phyloP scores from a whole-genome alignment of 495 filamentous ascomycete species.

The Geoglossum glabrum region DNA sequence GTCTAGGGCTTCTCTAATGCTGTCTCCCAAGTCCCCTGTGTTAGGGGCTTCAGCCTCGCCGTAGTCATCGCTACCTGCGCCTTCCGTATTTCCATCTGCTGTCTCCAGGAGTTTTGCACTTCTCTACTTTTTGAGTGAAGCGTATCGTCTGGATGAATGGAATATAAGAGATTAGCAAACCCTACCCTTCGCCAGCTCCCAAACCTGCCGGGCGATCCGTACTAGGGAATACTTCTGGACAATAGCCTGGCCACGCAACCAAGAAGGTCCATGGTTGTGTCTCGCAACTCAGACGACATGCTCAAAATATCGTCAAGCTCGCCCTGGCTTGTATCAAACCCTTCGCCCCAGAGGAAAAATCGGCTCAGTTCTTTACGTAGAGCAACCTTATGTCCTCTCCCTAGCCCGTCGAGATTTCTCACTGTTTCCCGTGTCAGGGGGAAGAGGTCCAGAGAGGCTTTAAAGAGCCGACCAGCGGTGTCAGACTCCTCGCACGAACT shows the following conservation, averaged over 20 bases:
- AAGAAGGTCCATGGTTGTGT: neutral
- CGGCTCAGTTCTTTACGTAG: conserved; percentile 10
- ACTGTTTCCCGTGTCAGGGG: neutral
- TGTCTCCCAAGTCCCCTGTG: neutral
- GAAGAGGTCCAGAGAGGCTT: neutral
- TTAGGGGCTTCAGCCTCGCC: neutral
- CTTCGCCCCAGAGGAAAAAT: conserved; percentile 15
- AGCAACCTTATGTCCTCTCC: neutral
- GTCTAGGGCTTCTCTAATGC: neutral
- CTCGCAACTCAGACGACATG: neutral
- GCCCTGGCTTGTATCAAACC: conserved; percentile 2
- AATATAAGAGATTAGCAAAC: neutral
- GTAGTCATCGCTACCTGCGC: neutral
- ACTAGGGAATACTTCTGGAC: neutral
- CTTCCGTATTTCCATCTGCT: neutral
- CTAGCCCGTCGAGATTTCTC: neutral
- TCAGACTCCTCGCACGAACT: neutral
- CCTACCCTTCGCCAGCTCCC: neutral
- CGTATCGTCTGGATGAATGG: neutral
- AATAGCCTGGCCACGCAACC: neutral
- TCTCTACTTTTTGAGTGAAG: too few species aligned
- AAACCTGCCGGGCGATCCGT: neutral
- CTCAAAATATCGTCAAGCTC: conserved; percentile 11
- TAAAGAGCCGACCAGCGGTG: neutral
- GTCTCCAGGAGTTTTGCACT: neutral